Evolutionary conservation across 176 grass and related monocot genomes (phyloP), one percentile per base, ranked within the genome.

Genomic region (Triticum urartu): DNA sequence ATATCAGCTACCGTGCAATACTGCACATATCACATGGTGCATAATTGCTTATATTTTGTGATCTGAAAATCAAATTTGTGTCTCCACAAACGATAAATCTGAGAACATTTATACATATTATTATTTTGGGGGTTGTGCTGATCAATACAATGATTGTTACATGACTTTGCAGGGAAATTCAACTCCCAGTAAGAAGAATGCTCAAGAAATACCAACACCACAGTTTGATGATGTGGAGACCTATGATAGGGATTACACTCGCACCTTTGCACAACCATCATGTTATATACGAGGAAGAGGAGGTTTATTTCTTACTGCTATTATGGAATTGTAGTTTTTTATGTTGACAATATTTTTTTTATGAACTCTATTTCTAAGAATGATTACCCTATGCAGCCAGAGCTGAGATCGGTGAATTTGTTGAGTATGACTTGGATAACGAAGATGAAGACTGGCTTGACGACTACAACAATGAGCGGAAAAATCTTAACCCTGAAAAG

Each of bases 371-470:
- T 75, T 86, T 86, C 33, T 85, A 63, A 80, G 33, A 78, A 39
- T 81, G 64, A 86, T 80, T 75, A 82, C 81, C 67, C 15, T 78
- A 36, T 89, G 78, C 96, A 98, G 96, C 90, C 81, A 98, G 96
- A 88, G 88, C 93, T 75, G 96, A 98, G 40, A 89, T 98, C 22
- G 84, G 96, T 75, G 96, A 95, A 84, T 98, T 95, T 77, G 91
- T 95, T 0, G 96, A 98, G 84, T 98, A 98, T 86, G 96, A 98
- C 87, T 84, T 98, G 81, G 96, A 98, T 62, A 92, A 95, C 72
- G 96, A 98, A 83, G 93, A 98, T 81, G 96, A 98, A 79, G 93
- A 98, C 45, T 98, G 96, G 96, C 96, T 98, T 84, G 93, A 95
- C 72, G 90, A 94, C 52, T 94, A 92, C 47, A 95, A 95, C 77